Conservation (phyloP, 306 rosid genomes). For the Prunus armeniaca region DNA sequence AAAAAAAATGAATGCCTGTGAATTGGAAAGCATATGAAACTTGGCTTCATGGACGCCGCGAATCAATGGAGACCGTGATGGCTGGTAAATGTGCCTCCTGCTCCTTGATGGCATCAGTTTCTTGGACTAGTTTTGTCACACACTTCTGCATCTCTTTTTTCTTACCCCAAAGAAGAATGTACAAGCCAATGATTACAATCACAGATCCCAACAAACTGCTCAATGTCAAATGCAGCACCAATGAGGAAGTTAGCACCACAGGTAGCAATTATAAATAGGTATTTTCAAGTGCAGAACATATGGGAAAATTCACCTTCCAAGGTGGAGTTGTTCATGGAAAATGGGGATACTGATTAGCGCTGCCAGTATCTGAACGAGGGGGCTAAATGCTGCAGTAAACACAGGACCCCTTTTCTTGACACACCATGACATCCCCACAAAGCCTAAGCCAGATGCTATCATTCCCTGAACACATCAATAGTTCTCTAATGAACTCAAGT, state of each 20-base stretch:
- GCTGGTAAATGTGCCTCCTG: constrained; percentile 47
- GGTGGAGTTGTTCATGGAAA: constrained; percentile 67
- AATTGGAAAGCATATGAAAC: not conserved
- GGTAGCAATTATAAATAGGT: not conserved
- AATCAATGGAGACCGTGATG: constrained; percentile 41
- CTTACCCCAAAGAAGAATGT: constrained; percentile 93
- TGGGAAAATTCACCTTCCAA: constrained; percentile 59
- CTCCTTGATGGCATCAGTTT: constrained; percentile 42
- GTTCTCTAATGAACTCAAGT: not conserved
- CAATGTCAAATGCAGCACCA: constrained; percentile 6
- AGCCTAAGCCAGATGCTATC: constrained; percentile 79
- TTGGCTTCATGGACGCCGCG: constrained; percentile 29
- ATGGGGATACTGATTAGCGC: constrained; percentile 76
- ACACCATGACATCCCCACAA: constrained; percentile 95
- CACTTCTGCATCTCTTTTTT: constrained; percentile 58
- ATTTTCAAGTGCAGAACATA: not conserved
- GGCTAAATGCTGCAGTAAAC: constrained; percentile 89
- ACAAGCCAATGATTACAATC: constrained; percentile 71
- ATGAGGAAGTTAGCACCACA: constrained; percentile 1
- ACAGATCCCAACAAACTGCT: constrained; percentile 69
- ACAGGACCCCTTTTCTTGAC: constrained; percentile 93
- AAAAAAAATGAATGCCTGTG: not conserved
- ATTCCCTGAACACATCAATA: constrained; percentile 55
- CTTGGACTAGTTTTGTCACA: constrained; percentile 31
- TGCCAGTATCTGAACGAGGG: constrained; percentile 80